Base-by-base conservation (phyloP, 345 rosid genomes). In the Erysimum cheiranthoides region DNA sequence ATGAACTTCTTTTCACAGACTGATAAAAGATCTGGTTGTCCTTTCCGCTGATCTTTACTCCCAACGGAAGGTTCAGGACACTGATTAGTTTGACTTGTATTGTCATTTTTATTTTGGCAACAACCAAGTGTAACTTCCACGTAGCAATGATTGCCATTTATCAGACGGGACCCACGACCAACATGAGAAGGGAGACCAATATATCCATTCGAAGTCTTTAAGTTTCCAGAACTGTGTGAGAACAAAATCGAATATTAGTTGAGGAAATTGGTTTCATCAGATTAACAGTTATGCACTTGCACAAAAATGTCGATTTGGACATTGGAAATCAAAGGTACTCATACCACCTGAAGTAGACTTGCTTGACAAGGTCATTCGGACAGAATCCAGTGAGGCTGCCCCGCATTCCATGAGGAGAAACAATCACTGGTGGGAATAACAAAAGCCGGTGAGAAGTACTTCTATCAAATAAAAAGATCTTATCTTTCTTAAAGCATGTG, bases 401-500 rank as follows among this genome's bases (percentile, higher is more conserved):
- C 36, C 93, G 85, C 90, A 90, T 90, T 53, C 99, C 99, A 86
- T 95, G 93, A 69, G 99, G 99, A 81, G 98, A 89, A 79, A 88
- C 92, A 79, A 95, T 87, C 74, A 90, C 98, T 95, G 88, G 76
- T 73, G 61, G 73, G 72, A 46, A 86, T 27, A 73, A 66, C 40
- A 66, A 62, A 74, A 75, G 54, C 77, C 16, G 72, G 68, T 85
- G 47, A 80, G 51, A 70, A 47, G 61, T 38, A 25, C 34, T 62
- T 32, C 65, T 47, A 66, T 63, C 36, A 76, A 39, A 79, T 35
- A 52, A 53, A 73, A 72, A 43, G 66, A 49, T 54, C 60, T 34
- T 39, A 70, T 58, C 54, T 64, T 71, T 77, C 53, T 56, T 10
- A 38, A 77, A 70, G 67, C 54, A 65, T 50, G 57, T 57, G 64